Conservation (phyloP, 768 basidiomycete genomes). For the Leucosporidium scottii region DNA sequence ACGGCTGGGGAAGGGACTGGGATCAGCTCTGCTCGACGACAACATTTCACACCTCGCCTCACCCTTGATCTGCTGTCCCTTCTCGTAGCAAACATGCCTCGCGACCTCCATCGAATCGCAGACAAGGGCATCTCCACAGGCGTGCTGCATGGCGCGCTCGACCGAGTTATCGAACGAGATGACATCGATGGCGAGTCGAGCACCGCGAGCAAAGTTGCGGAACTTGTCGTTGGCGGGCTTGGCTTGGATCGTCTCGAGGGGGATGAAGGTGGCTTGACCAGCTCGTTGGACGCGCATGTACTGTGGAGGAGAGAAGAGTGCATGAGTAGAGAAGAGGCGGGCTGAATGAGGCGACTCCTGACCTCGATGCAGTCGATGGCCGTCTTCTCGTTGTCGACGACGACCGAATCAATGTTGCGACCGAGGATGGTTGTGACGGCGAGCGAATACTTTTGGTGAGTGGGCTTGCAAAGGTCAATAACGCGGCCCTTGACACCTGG, state of each 20-base stretch:
- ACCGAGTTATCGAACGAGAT: constrained; percentile 74
- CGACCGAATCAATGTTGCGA: constrained; percentile 87
- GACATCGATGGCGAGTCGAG: constrained; percentile 75
- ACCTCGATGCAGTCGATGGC: constrained; percentile 98
- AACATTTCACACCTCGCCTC: constrained; percentile 30
- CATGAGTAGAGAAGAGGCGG: too few species aligned
- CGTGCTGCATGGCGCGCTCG: constrained; percentile 92
- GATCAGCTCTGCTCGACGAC: too few species aligned
- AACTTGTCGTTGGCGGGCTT: constrained; percentile 92
- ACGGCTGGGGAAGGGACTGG: constrained; percentile 52
- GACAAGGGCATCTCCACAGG: constrained; percentile 87
- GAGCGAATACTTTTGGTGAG: constrained; percentile 80
- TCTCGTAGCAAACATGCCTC: constrained; percentile 81
- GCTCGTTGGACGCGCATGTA: constrained; percentile 92
- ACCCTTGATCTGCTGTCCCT: constrained; percentile 96
- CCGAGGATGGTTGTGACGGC: constrained; percentile 89
- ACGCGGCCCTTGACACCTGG: constrained; percentile 85
- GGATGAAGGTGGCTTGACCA: constrained; percentile 95
- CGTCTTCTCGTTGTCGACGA: constrained; percentile 93
- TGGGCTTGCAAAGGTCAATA: constrained; percentile 89
- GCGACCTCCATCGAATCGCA: constrained; percentile 96
- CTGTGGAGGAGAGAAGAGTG: constrained; percentile 43
- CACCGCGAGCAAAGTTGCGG: constrained; percentile 81
- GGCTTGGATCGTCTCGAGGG: constrained; percentile 92
- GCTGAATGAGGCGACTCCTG: constrained; percentile 24